Base-by-base conservation (phyloP, 148 eudicot genomes). In the Fagopyrum homotropicum region DNA sequence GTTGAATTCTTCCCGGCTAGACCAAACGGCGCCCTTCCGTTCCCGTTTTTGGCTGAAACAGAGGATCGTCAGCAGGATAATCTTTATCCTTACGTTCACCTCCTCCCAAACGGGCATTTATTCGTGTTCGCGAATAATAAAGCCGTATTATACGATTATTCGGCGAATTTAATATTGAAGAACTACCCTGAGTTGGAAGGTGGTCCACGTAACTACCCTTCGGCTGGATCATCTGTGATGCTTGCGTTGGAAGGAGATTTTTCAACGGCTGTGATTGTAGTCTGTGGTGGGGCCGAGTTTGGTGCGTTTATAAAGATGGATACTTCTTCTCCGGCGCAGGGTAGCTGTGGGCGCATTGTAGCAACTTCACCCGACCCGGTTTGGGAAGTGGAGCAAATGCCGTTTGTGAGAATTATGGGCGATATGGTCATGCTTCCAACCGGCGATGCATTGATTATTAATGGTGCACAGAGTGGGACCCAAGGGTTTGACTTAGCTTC, bases 381-480 rank as follows among this genome's bases (percentile, higher is more conserved):
- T 77, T 94, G 97, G 98, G 93, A 88, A 52, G 82, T 84, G 93
- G 97, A 94, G 82, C 88, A 87, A 6, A 94, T 94, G 98, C 96
- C 97, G 9, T 85, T 91, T 60, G 79, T 76, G 35, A 76, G 98
- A 79, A 84, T 91, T 49, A 94, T 94, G 98, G 98, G 97, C 15
- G 98, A 94, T 7, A 94, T 94, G 96, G 97, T 94, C 11, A 88
- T 91, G 84, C 81, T 91, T 3, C 98, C 98, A 1, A 87, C 84
- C 0, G 97, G 98, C 15, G 92, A 94, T 0, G 85, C 89, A 4
- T 26, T 94, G 70, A 87, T 91, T 57, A 88, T 94, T 8, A 94
- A 94, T 59, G 98, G 98, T 2, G 98, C 96, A 1, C 86, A 91
- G 45, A 91, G 88, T 9, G 98, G 98, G 57, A 75, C 89, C 2